Evolutionary conservation across 2,329 filamentous ascomycete species (phyloP).

Genomic region (Talaromyces funiculosus): DNA sequence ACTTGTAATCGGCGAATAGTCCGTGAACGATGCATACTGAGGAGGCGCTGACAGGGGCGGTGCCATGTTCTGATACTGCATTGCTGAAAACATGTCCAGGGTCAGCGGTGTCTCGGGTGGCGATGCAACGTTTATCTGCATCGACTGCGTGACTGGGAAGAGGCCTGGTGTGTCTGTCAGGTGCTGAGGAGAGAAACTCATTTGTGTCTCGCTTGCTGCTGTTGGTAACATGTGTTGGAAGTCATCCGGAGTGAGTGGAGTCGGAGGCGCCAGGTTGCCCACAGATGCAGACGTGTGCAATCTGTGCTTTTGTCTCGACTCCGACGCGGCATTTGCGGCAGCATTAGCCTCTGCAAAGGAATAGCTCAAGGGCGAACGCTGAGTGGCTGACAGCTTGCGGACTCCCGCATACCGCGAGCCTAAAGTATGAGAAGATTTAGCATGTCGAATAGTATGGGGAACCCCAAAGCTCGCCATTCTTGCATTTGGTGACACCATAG

Average conservation of each 20-base stretch:
- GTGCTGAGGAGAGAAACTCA: slow-evolving; percentile 32
- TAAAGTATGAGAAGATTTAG: slow-evolving; percentile 42
- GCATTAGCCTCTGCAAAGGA: slow-evolving; percentile 43
- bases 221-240: slow-evolving; percentile 37
- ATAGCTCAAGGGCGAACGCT: slow-evolving; percentile 44
- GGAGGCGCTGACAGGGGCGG: slow-evolving; percentile 41
- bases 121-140: slow-evolving; percentile 39
- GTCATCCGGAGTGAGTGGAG: slow-evolving; percentile 40
- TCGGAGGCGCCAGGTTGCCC: slow-evolving; percentile 36
- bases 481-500: slow-evolving; percentile 39
- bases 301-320: slow-evolving; percentile 25
- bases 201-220: slow-evolving; percentile 34
- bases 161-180: slow-evolving; percentile 22
- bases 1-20: slow-evolving; percentile 35
- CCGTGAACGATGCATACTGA: slow-evolving; percentile 39
- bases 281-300: slow-evolving; percentile 32
- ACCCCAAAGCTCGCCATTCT: slow-evolving; percentile 28
- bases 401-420: slow-evolving; percentile 43
- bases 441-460: slow-evolving; percentile 39
- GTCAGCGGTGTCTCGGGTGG: slow-evolving; percentile 41
- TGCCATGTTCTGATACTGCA: slow-evolving; percentile 32
- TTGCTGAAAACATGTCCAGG: slow-evolving; percentile 33
- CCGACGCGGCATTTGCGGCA: slow-evolving; percentile 32
- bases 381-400: slow-evolving; percentile 41
- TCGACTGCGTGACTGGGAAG: slow-evolving; percentile 35